phyloP scores from a whole-genome alignment of 371 early-diverging fungal species.

The Smittium culicis region DNA sequence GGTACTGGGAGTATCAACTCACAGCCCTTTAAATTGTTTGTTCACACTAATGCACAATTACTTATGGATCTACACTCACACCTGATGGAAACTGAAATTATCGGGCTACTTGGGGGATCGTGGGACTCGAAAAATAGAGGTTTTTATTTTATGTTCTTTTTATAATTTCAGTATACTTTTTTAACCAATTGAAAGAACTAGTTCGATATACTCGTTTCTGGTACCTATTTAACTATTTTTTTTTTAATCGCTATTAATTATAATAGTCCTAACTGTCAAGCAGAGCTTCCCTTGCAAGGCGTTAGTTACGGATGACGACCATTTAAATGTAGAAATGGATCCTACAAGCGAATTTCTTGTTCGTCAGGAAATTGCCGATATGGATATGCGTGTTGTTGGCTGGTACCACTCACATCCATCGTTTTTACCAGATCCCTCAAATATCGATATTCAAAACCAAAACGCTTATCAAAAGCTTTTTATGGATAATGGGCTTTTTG shows the following conservation, averaged over 20 bases:
- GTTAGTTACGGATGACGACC: slow-evolving; percentile 47
- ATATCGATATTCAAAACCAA: slow-evolving; percentile 70
- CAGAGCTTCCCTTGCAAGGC: slow-evolving; percentile 62
- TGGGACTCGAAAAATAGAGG: slow-evolving; percentile 44
- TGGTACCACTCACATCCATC: slow-evolving; percentile 84
- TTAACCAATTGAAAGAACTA: background rate
- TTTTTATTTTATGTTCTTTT: slow-evolving; percentile 3
- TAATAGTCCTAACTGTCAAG: slow-evolving; percentile 32
- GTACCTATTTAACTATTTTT: no score
- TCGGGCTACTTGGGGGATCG: slow-evolving; percentile 68
- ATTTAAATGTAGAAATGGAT: slow-evolving; percentile 80
- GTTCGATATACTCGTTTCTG: background rate
- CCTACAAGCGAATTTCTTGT: slow-evolving; percentile 64
- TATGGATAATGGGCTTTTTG: slow-evolving; percentile 16
- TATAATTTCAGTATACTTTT: background rate
- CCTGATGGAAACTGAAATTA: slow-evolving; percentile 68
- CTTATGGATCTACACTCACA: slow-evolving; percentile 83
- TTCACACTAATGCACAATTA: slow-evolving; percentile 58
- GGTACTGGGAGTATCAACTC: slow-evolving; percentile 46
- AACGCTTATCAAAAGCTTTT: slow-evolving; percentile 52
- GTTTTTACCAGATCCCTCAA: slow-evolving; percentile 56
- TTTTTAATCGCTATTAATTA: no score
- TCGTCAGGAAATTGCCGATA: slow-evolving; percentile 50
- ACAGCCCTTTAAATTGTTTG: slow-evolving; percentile 60
- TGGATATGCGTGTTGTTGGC: slow-evolving; percentile 63